Evolutionary conservation across 768 basidiomycete genomes (phyloP), one percentile per base, ranked within the genome.

Genomic region (Lactarius quietus): DNA sequence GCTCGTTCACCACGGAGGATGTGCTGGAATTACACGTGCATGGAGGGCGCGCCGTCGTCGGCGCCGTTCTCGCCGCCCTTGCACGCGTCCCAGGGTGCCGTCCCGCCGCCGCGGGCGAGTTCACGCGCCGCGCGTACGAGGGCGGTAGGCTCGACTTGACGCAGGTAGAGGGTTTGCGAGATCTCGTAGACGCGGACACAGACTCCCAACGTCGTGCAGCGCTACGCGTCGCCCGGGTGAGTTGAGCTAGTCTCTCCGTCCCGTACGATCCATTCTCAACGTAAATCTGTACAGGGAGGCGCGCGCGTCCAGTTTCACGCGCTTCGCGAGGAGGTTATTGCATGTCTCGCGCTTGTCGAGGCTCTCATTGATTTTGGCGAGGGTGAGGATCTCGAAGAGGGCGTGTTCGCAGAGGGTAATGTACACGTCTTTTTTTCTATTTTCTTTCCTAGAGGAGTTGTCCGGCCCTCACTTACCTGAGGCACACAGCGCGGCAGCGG

Each of bases 311-410:
- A 82, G 57, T 89, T 89, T 66, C 86, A 91, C 56, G 72, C 81
- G 6, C 75, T 96, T 57, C 79, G 94, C 60, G 74, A 75, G 8
- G 81, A 85, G 15, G 86, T 92, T 20, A 83, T 96, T 28, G 79
- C 83, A 33, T 89, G 88, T 57, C 82, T 93, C 26, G 86, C 94
- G 14, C 82, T 86, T 67, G 80, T 93, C 5, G 95, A 97, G 75
- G 95, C 94, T 1, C 76, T 95, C 23, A 95, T 97, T 61, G 94
- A 96, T 74, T 97, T 95, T 74, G 92, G 92, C 7, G 94, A 97
- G 76, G 90, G 88, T 17, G 94, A 95, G 71, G 90, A 92, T 39
- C 83, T 95, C 45, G 93, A 95, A 71, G 89, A 89, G n/a, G 87
- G 82, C 10, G 86, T 93, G 23, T 86, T 84, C 68, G 87, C 87